Evolutionary conservation across 225 moss, liverwort and hornwort genomes (phyloP).

Genomic region (Marchantia polymorpha): DNA sequence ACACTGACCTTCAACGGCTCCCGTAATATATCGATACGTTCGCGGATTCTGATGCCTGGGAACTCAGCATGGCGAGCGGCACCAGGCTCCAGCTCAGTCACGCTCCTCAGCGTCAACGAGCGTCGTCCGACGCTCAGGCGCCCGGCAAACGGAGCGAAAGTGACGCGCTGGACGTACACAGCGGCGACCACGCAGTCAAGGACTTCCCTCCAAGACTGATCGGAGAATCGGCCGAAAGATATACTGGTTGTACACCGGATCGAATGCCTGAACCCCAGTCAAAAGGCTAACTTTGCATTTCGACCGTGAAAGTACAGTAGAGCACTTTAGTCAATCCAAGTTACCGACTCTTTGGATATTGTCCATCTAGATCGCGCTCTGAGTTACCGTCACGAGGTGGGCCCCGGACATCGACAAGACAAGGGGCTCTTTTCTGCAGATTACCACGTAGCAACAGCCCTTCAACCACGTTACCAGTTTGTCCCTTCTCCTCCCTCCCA

Average conservation of each 20-base stretch:
- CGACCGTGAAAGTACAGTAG: not conserved
- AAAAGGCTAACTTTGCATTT: no score
- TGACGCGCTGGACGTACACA: not conserved
- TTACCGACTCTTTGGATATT: not conserved
- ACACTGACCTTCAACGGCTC: not conserved
- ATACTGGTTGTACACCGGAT: not conserved
- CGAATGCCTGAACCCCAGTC: not conserved
- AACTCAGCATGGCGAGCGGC: not conserved
- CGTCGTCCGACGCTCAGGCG: not conserved
- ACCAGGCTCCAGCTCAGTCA: no score
- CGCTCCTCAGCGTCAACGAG: no score
- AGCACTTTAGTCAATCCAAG: not conserved
- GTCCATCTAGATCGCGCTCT: not conserved
- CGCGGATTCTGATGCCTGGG: not conserved
- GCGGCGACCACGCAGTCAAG: not conserved
- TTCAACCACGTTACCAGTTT: no score
- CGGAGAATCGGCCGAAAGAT: not conserved
- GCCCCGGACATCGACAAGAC: no score
- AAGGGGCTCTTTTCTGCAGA: no score
- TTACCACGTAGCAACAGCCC: no score
- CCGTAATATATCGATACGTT: not conserved
- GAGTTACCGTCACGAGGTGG: conserved; percentile 6
- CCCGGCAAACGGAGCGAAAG: not conserved
- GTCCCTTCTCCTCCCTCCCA: no score
- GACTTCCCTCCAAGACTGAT: conserved; percentile 12